Evolutionary conservation across 768 basidiomycete species (phyloP).

Genomic region (Tephrocybe rancida): DNA sequence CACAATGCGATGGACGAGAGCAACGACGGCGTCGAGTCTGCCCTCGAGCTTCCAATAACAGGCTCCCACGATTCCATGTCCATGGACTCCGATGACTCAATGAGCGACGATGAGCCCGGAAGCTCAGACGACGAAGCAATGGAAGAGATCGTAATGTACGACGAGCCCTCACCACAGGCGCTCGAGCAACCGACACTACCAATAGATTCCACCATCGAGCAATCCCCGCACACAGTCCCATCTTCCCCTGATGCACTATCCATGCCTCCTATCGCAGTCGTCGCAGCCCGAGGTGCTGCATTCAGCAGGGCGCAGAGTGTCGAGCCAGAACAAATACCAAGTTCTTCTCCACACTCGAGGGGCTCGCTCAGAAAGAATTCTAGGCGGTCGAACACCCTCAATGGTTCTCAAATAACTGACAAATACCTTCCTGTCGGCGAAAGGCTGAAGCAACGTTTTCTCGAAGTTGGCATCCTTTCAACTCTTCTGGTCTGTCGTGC

Average conservation of each 20-base stretch:
- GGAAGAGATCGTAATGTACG: slow-evolving; percentile 83
- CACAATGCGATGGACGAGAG: slow-evolving; percentile 59
- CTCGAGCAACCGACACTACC: slow-evolving; percentile 30
- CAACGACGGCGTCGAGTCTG: slow-evolving; percentile 60
- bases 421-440: slow-evolving; percentile 67
- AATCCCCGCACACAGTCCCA: slow-evolving; percentile 30
- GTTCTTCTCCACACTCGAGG: slow-evolving; percentile 33
- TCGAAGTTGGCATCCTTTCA: slow-evolving; percentile 72
- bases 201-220: slow-evolving; percentile 34
- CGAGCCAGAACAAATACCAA: slow-evolving; percentile 16
- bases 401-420: slow-evolving; percentile 29
- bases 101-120: slow-evolving; percentile 70
- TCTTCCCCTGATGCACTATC: slow-evolving; percentile 32
- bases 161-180: slow-evolving; percentile 44
- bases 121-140: slow-evolving; percentile 80
- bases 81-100: slow-evolving; percentile 76
- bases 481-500: slow-evolving; percentile 70
- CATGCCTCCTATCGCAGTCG: slow-evolving; percentile 30
- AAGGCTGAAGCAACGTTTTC: slow-evolving; percentile 74
- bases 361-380: slow-evolving; percentile 55
- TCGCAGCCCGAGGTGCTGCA: slow-evolving; percentile 25
- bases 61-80: slow-evolving; percentile 52
- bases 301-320: slow-evolving; percentile 22
- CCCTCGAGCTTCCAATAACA: slow-evolving; percentile 70
- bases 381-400: slow-evolving; percentile 41